phyloP scores from a whole-genome alignment of 306 rosid species.

The Corylus heterophylla region DNA sequence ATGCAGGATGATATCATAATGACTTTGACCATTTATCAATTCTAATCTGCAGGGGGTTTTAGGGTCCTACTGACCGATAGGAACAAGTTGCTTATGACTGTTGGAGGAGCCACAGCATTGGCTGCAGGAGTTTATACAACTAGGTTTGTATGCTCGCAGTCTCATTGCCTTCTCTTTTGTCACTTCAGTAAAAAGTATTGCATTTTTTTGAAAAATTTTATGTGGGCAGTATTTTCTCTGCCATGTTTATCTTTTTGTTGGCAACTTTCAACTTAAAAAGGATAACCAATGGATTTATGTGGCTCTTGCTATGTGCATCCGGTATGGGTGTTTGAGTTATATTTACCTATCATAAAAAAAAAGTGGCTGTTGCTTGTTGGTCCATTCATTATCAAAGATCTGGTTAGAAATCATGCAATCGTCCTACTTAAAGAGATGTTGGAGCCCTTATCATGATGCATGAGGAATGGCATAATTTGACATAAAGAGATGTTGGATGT shows the following conservation, averaged over 20 bases:
- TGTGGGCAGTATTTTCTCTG: background rate
- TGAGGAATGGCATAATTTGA: background rate
- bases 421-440: background rate
- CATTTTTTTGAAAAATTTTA: background rate
- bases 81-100: conserved; percentile 84
- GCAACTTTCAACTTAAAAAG: no score
- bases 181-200: conserved; percentile 8
- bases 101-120: conserved; percentile 97
- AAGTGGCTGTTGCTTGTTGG: conserved; percentile 6
- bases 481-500: background rate
- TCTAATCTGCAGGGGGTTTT: conserved; percentile 76
- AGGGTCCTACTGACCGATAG: conserved; percentile 83
- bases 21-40: conserved; percentile 16
- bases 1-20: background rate
- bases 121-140: conserved; percentile 98
- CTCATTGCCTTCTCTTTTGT: conserved; percentile 12
- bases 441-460: background rate
- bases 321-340: no score
- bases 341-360: no score
- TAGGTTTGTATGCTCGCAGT: conserved; percentile 53
- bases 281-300: no score
- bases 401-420: background rate
- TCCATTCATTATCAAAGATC: background rate
- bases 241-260: background rate
- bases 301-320: no score